phyloP scores from a whole-genome alignment of 1,284 basidiomycete species.

The Leccinum insolens region DNA sequence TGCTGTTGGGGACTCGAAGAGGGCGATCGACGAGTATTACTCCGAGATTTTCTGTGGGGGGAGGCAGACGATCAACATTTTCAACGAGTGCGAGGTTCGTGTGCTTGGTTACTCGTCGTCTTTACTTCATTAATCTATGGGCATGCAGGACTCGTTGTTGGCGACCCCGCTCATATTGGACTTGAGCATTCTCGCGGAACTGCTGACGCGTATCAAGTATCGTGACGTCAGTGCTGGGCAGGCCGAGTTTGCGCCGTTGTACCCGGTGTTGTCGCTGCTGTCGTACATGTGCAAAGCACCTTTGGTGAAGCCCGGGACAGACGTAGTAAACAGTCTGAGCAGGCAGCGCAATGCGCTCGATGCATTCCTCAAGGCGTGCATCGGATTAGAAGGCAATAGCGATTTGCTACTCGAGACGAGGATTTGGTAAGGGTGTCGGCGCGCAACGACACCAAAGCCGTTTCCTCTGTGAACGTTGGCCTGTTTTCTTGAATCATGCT shows the following conservation, averaged over 20 bases:
- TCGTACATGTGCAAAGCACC: slow-evolving; percentile 96
- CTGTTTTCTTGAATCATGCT: not conserved
- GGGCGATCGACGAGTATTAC: slow-evolving; percentile 99
- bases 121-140: slow-evolving; percentile 11
- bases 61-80: slow-evolving; percentile 87
- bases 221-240: slow-evolving; percentile 52
- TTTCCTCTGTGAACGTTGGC: not conserved
- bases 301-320: slow-evolving; percentile 93
- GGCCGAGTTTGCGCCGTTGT: slow-evolving; percentile 77
- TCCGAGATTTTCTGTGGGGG: slow-evolving; percentile 90
- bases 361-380: slow-evolving; percentile 89
- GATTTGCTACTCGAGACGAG: slow-evolving; percentile 88
- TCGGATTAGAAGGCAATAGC: slow-evolving; percentile 81
- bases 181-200: slow-evolving; percentile 91
- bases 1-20: slow-evolving; percentile 95
- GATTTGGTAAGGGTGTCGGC: slow-evolving; percentile 69
- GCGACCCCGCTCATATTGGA: slow-evolving; percentile 97
- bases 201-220: slow-evolving; percentile 93
- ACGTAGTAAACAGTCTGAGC: slow-evolving; percentile 94
- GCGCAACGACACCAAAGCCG: not conserved
- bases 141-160: slow-evolving; percentile 82
- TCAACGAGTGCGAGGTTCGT: slow-evolving; percentile 91
- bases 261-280: slow-evolving; percentile 87
- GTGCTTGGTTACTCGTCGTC: not conserved
- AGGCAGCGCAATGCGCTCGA: slow-evolving; percentile 96